Percentiles rank a stretch among this genome's conserved stretches.
Conservation (phyloP, 768 basidiomycete species). For the Agaricus subrufescens region DNA sequence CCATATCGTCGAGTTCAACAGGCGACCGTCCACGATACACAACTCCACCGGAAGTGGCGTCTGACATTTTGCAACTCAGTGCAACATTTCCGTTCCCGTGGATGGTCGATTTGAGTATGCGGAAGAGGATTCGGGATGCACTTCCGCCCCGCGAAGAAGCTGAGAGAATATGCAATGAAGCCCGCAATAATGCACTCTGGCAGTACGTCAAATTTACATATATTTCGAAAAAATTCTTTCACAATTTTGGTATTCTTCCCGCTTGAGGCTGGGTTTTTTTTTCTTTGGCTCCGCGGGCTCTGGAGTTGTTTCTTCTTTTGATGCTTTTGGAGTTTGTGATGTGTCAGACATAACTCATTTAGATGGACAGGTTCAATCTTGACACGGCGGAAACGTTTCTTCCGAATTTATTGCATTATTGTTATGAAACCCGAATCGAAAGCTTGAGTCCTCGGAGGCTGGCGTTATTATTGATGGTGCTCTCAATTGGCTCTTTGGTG, state of each 20-base stretch:
- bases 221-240: neutral
- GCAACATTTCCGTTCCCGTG: slow-evolving; percentile 69
- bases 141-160: slow-evolving; percentile 59
- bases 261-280: neutral
- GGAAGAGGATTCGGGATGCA: slow-evolving; percentile 58
- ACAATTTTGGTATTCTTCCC: slow-evolving; percentile 7
- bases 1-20: neutral
- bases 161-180: slow-evolving; percentile 55
- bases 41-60: slow-evolving; percentile 34
- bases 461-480: slow-evolving; percentile 64
- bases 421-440: slow-evolving; percentile 56
- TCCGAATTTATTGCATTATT: slow-evolving; percentile 63
- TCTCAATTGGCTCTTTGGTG: slow-evolving; percentile 67
- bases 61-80: slow-evolving; percentile 54
- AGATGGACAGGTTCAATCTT: slow-evolving; percentile 51
- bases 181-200: slow-evolving; percentile 66
- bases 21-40: slow-evolving; percentile 11
- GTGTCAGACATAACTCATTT: neutral
- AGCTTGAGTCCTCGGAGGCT: slow-evolving; percentile 62
- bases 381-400: slow-evolving; percentile 69
- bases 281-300: neutral
- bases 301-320: neutral
- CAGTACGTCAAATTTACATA: slow-evolving; percentile 42
- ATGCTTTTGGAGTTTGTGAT: too few species aligned
- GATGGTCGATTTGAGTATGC: slow-evolving; percentile 57